A percentile compares a stretch with the other conserved stretches of the same genome.
Conservation (phyloP, 139 green algal species). For the Picochlorum sp. region DNA sequence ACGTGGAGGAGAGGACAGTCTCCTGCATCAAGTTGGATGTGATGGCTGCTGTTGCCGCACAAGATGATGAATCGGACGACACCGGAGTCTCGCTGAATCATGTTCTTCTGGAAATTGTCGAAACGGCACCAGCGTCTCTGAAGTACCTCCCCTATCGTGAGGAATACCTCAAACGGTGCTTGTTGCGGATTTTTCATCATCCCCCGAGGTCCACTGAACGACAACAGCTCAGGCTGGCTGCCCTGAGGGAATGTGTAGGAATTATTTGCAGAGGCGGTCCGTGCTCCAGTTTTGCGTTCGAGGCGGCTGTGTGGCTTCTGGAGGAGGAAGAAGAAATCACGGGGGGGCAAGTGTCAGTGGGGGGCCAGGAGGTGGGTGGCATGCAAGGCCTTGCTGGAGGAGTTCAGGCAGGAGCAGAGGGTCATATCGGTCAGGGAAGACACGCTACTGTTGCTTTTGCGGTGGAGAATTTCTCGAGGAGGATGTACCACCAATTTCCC, state of each 20-base stretch:
- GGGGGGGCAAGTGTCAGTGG: slow-evolving; percentile 26
- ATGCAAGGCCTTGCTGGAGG: slow-evolving; percentile 33
- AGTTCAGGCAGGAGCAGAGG: slow-evolving; percentile 21
- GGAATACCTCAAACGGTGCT: slow-evolving; percentile 41
- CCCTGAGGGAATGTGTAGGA: slow-evolving; percentile 35
- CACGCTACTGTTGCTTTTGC: slow-evolving; percentile 19
- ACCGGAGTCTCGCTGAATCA: background rate
- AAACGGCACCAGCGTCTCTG: slow-evolving; percentile 18
- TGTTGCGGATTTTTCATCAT: slow-evolving; percentile 34
- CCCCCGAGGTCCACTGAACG: slow-evolving; percentile 31
- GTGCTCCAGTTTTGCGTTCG: slow-evolving; percentile 51
- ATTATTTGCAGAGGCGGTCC: slow-evolving; percentile 21
- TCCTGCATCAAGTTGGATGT: slow-evolving; percentile 33
- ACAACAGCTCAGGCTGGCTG: slow-evolving; percentile 37
- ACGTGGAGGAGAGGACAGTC: slow-evolving; percentile 12
- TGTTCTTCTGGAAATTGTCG: slow-evolving; percentile 29
- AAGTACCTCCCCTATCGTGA: slow-evolving; percentile 51
- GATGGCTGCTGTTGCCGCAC: slow-evolving; percentile 9
- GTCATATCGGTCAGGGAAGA: slow-evolving; percentile 19
- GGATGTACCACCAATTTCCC: slow-evolving; percentile 35
- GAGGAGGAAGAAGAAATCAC: slow-evolving; percentile 56
- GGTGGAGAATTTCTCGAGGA: slow-evolving; percentile 26
- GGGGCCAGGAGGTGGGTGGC: slow-evolving; percentile 43
- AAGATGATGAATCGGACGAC: slow-evolving; percentile 6
- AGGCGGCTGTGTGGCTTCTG: slow-evolving; percentile 66